Evolutionary conservation across 2,329 filamentous ascomycete species (phyloP).

Genomic region (Pyricularia pennisetigena): DNA sequence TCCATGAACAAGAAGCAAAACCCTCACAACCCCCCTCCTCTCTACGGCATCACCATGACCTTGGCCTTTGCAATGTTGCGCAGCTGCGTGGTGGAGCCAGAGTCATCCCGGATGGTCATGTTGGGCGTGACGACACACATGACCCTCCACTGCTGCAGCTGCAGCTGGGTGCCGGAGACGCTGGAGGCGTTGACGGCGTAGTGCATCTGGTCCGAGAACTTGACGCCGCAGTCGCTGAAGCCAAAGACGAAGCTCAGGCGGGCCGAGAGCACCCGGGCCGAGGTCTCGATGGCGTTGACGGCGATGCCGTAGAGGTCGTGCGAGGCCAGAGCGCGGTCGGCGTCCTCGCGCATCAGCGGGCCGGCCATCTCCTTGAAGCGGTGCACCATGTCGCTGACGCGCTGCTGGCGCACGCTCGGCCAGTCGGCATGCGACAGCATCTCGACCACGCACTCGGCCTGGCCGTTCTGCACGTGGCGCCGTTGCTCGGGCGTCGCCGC

Average conservation of each 20-base stretch:
- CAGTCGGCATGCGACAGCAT: constrained; percentile 21
- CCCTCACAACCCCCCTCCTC: not conserved
- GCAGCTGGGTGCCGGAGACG: constrained; percentile 23
- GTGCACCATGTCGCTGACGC: constrained; percentile 12
- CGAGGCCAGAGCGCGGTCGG: constrained; percentile 24
- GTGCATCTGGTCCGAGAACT: constrained; percentile 38
- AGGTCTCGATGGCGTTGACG: constrained; percentile 32
- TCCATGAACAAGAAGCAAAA: too few species aligned
- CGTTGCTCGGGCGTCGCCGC: not conserved
- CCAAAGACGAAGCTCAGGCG: constrained; percentile 21
- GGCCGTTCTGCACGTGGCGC: constrained; percentile 22
- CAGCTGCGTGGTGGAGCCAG: constrained; percentile 30
- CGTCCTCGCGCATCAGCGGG: constrained; percentile 31
- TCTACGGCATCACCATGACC: constrained; percentile 33
- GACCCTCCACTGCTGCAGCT: constrained; percentile 40
- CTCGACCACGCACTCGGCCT: constrained; percentile 20
- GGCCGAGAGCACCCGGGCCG: constrained; percentile 33
- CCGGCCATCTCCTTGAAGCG: constrained; percentile 25
- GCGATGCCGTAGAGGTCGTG: constrained; percentile 31
- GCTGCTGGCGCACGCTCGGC: constrained; percentile 13
- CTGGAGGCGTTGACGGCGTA: constrained; percentile 32
- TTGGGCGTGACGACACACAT: constrained; percentile 43
- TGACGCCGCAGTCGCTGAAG: constrained; percentile 39
- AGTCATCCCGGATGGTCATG: constrained; percentile 43
- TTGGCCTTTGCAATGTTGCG: constrained; percentile 34